phyloP scores from a whole-genome alignment of 306 rosid genomes.

The Ormosia semicastrata region DNA sequence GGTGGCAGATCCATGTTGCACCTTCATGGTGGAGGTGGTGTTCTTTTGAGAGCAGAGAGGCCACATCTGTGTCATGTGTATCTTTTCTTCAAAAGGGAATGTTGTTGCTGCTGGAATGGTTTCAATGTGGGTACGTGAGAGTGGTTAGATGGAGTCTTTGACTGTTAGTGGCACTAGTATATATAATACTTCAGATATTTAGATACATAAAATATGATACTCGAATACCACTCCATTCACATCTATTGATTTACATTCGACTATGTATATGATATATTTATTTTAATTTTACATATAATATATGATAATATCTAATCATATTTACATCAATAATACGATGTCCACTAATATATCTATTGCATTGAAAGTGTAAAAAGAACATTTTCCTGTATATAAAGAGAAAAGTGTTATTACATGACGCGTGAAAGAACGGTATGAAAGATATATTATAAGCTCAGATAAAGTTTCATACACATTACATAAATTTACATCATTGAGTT shows the following conservation, averaged over 20 bases:
- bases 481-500: too few species aligned
- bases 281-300: too few species aligned
- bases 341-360: too few species aligned
- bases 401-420: neutral
- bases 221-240: too few species aligned
- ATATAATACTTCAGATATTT: neutral
- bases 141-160: neutral
- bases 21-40: neutral
- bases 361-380: too few species aligned
- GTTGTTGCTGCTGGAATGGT: neutral
- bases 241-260: too few species aligned
- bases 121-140: neutral
- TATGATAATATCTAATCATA: too few species aligned
- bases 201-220: too few species aligned
- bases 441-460: too few species aligned
- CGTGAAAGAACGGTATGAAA: neutral
- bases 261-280: too few species aligned
- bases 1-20: slow-evolving; percentile 1
- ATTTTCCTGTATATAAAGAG: neutral
- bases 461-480: too few species aligned
- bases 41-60: slow-evolving; percentile 44
- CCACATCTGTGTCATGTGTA: slow-evolving; percentile 43
- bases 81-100: neutral
- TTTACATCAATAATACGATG: too few species aligned
- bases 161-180: neutral